Conservation (phyloP, 345 rosid genomes). For the Linum tenue region DNA sequence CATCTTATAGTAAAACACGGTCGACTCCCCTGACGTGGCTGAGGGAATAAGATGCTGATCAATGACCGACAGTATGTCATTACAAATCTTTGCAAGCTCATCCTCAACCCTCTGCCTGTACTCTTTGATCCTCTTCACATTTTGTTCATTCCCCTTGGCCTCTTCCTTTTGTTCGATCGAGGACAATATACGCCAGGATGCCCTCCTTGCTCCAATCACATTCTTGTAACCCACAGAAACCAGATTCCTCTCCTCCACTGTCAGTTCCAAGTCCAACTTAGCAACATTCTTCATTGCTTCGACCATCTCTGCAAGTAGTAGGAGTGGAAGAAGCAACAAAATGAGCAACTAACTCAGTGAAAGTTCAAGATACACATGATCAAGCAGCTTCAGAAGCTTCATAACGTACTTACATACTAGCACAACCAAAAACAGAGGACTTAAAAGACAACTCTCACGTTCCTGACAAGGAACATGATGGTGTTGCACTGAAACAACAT, state of each 20-base stretch:
- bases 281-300: constrained; percentile 81
- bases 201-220: constrained; percentile 79
- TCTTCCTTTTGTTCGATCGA: constrained; percentile 87
- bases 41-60: constrained; percentile 64
- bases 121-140: constrained; percentile 61
- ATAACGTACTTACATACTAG: too few species aligned
- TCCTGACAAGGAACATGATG: too few species aligned
- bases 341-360: background rate
- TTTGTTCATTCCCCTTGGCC: constrained; percentile 57
- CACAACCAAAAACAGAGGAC: too few species aligned
- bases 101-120: constrained; percentile 66
- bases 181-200: constrained; percentile 63
- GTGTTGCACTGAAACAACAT: too few species aligned
- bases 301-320: constrained; percentile 56
- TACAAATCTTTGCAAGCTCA: constrained; percentile 62
- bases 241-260: constrained; percentile 77
- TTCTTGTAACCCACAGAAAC: constrained; percentile 84
- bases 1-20: constrained; percentile 78
- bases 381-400: too few species aligned
- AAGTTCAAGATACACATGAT: background rate
- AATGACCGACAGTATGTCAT: constrained; percentile 54
- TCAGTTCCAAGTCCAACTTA: constrained; percentile 55
- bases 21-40: constrained; percentile 63
- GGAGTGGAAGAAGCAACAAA: background rate
- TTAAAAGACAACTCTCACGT: too few species aligned